These are phyloP conservation scores for Lanmaoa pseudosensibilis DNA, from an alignment of 768 basidiomycete genomes.

Conservation along the genomic window DNA sequence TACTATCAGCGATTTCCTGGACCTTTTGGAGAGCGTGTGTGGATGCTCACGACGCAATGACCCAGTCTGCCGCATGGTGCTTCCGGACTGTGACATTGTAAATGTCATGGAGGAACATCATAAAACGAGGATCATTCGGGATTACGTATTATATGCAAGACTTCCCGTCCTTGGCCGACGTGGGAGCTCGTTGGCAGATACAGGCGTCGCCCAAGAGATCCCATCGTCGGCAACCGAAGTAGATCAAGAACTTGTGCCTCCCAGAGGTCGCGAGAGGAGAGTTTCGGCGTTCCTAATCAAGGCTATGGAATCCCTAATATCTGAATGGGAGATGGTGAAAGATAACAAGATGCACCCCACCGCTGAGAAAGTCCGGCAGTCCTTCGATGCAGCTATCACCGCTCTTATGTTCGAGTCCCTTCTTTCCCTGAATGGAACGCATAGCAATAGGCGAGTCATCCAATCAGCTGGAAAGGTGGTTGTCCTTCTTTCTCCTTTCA, in stretches of 20 bases:
- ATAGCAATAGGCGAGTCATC: conserved; percentile 58
- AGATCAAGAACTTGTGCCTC: conserved; percentile 41
- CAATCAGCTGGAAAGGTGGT: conserved; percentile 60
- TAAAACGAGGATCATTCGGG: conserved; percentile 58
- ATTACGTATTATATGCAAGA: conserved; percentile 66
- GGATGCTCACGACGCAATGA: conserved; percentile 48
- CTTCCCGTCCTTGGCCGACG: conserved; percentile 45
- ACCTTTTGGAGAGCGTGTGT: conserved; percentile 65
- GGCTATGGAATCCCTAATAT: conserved; percentile 50
- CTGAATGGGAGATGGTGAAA: conserved; percentile 48
- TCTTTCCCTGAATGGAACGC: conserved; percentile 63
- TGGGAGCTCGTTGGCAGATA: conserved; percentile 4
- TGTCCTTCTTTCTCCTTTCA: conserved; percentile 42
- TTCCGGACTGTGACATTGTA: conserved; percentile 72
- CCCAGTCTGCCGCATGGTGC: conserved; percentile 47
- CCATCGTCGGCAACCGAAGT: conserved; percentile 4
- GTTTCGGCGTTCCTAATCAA: conserved; percentile 64
- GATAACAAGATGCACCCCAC: conserved; percentile 41
- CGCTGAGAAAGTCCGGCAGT: conserved; percentile 62
- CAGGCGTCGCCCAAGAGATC: conserved; percentile 2
- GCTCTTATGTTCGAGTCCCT: conserved; percentile 70
- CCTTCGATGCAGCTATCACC: conserved; percentile 67
- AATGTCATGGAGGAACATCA: conserved; percentile 59
- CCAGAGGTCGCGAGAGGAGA: conserved; percentile 59
- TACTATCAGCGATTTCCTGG: conserved; percentile 59